Base-by-base conservation (phyloP, 768 basidiomycete species). In the Kwoniella pini region DNA sequence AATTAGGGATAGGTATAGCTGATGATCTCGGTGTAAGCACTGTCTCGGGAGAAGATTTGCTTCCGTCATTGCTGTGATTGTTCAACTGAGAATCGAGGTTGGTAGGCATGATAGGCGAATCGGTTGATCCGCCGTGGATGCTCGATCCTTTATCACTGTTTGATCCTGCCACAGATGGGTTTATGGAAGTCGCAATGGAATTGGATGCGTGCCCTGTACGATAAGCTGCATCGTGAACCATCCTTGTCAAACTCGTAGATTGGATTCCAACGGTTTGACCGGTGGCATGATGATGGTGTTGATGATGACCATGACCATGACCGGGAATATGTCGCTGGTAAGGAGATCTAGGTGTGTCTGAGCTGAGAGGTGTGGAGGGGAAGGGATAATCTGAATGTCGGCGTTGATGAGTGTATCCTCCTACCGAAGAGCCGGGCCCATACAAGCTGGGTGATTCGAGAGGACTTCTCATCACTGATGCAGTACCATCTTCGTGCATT, bases 151-250 rank as follows among this genome's bases (percentile, higher is more conserved):
- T 65, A 17, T 71, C 69, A 40, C 66, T 67, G 26, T 49, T 49
- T 24, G 59, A 61, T 33, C 49, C 57, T n/a, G 28, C 57, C 0
- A 56, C 60, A 19, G 50, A 36, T 11, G 56, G 26, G 3, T 54
- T 44, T 30, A 64, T 60, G 27, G 63, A 50, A 2, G 63, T 39
- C 6, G 57, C 31, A 19, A 46, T 54, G 22, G 55, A 30, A 19
- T 67, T 65, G 17, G 57, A 46, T 2, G 77, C 75, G 44, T 71
- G 69, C 15, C 77, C 77, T 0, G 65, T 69, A 2, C 74, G 61
- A 3, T 72, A 54, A 6, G 75, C 75, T 12, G 75, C 75, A 55
- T 76, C 77, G 28, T 72, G 67, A 1, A 78, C 75, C 75, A 78
- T 72, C 12, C 75, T 52, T 0, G 73, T 69, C 31, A 72, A 44